Evolutionary conservation across 2,329 filamentous ascomycete genomes (phyloP).

Genomic region (Malbranchea cinnamomea): DNA sequence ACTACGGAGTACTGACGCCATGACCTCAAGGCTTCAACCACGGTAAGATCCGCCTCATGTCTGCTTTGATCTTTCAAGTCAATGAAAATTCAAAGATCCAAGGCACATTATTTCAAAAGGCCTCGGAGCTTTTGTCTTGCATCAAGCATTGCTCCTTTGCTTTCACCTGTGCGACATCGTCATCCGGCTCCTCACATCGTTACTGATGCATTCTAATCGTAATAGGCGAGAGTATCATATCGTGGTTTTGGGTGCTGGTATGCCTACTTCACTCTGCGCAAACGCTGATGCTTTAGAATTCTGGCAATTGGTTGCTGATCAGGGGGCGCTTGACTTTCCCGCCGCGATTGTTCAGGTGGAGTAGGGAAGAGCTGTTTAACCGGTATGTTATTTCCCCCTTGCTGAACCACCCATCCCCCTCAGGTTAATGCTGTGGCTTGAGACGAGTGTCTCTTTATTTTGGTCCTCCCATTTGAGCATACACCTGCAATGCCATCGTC

Average conservation of each 20-base stretch:
- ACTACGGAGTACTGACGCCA: no score
- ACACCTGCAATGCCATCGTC: not conserved
- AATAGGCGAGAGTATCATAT: conserved; percentile 63
- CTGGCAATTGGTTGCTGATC: conserved; percentile 9
- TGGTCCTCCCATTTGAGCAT: no score
- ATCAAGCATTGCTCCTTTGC: no score
- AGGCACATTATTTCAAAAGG: not conserved
- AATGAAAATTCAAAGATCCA: not conserved
- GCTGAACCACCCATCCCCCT: conserved; percentile 1
- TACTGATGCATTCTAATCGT: conserved; percentile 1
- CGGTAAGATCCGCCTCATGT: conserved; percentile 4
- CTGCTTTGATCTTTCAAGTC: not conserved
- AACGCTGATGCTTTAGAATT: not conserved
- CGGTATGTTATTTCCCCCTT: conserved; percentile 38
- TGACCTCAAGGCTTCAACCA: conserved; percentile 4
- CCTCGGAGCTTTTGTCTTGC: no score
- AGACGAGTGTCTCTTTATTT: no score
- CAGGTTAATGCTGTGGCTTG: no score
- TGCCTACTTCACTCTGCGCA: conserved; percentile 14
- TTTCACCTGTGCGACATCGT: no score
- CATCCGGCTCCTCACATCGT: no score
- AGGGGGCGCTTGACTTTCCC: conserved; percentile 8
- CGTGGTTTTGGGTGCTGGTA: conserved; percentile 67
- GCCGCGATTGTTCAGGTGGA: conserved; percentile 56
- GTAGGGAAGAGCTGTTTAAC: conserved; percentile 89